These are phyloP conservation scores for Karstenula rhodostoma DNA, from an alignment of 2,329 filamentous ascomycete genomes.

Conservation along the genomic window DNA sequence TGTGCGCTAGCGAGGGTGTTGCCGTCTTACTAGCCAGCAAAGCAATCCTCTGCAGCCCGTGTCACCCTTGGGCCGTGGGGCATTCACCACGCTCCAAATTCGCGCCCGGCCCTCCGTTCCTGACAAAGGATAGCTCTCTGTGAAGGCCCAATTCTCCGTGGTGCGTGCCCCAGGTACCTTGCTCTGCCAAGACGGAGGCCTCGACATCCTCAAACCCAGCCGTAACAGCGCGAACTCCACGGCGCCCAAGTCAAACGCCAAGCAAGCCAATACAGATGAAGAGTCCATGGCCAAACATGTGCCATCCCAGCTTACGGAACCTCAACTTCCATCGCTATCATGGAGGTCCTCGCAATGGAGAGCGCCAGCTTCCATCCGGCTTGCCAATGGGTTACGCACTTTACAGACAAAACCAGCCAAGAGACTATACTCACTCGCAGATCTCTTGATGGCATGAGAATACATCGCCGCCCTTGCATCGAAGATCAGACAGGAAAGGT, in stretches of 20 bases:
- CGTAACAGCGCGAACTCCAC: conserved; percentile 21
- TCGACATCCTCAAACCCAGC: conserved; percentile 25
- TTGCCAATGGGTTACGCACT: background rate
- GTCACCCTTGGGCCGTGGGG: conserved; percentile 5
- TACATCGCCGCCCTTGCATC: background rate
- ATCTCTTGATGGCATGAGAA: background rate
- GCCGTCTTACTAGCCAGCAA: conserved; percentile 3
- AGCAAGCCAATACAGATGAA: conserved; percentile 23
- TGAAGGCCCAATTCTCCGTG: conserved; percentile 4
- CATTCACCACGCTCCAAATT: conserved; percentile 14
- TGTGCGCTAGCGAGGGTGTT: background rate
- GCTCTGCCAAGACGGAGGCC: conserved; percentile 10
- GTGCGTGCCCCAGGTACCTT: conserved; percentile 16
- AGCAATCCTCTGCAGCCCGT: background rate
- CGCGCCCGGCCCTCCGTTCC: conserved; percentile 8
- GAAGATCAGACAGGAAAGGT: conserved; percentile 24
- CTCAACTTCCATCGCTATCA: background rate
- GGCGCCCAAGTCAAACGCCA: conserved; percentile 23
- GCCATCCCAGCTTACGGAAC: conserved; percentile 8
- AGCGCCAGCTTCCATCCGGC: background rate
- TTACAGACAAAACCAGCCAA: background rate
- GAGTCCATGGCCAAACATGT: conserved; percentile 23
- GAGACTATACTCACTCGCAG: background rate
- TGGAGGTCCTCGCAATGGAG: background rate
- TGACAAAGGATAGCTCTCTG: conserved; percentile 1